These are phyloP conservation scores for Tulasnella sp. DNA, from an alignment of 768 basidiomycete genomes.

Conservation along the genomic window DNA sequence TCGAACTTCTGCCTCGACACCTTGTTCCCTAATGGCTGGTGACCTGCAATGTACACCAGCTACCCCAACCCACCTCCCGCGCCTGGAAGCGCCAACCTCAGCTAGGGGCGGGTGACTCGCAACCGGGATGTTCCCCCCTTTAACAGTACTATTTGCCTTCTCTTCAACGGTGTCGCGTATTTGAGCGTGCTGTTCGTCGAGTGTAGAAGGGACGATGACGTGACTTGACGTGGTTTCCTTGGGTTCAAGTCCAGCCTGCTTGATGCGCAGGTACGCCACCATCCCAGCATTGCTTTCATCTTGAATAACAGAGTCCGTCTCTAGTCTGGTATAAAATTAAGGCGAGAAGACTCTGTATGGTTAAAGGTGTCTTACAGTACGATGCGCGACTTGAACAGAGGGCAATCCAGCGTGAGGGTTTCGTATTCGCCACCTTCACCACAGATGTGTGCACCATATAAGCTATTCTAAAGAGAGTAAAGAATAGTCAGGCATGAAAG, in stretches of 20 bases:
- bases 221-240: constrained; percentile 41
- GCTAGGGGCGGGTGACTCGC: background rate
- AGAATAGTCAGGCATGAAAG: background rate
- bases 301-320: constrained; percentile 68
- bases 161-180: background rate
- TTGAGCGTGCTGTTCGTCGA: background rate
- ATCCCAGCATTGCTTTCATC: constrained; percentile 80
- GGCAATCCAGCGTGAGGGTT: constrained; percentile 83
- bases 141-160: background rate
- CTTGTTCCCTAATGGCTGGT: constrained; percentile 30
- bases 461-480: constrained; percentile 50
- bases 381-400: constrained; percentile 77
- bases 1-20: constrained; percentile 67
- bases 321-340: constrained; percentile 42
- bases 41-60: constrained; percentile 4
- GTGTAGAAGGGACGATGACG: background rate
- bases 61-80: constrained; percentile 65
- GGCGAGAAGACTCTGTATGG: background rate
- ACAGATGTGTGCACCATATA: constrained; percentile 89
- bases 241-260: constrained; percentile 55
- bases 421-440: constrained; percentile 99
- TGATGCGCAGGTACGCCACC: constrained; percentile 85
- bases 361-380: constrained; percentile 48
- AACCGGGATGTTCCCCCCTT: background rate
- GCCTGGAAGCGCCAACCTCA: background rate